A percentile compares a stretch with the other conserved stretches of the same genome.
These are phyloP conservation scores for Trifolium dubium DNA, from an alignment of 306 rosid genomes.

Conservation along the genomic window DNA sequence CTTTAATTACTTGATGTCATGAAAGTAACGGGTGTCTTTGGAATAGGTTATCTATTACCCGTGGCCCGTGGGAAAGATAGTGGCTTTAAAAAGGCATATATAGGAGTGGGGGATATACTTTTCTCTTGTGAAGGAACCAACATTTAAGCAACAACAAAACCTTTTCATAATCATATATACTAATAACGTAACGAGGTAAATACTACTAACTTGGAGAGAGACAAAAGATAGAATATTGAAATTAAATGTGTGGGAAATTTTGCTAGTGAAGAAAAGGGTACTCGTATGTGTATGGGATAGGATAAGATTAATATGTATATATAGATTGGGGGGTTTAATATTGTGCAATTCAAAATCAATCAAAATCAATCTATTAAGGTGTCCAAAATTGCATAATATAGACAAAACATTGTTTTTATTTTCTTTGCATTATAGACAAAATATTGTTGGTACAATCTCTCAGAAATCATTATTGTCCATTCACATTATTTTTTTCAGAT, in stretches of 20 bases:
- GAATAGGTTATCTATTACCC: constrained; percentile 58
- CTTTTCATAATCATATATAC: constrained; percentile 77
- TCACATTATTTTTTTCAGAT: not conserved
- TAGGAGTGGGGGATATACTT: constrained; percentile 50
- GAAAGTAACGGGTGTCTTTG: constrained; percentile 22
- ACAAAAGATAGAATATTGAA: not conserved
- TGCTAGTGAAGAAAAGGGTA: constrained; percentile 42
- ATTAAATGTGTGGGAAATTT: constrained; percentile 42
- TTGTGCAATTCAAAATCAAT: too few relatives aligned
- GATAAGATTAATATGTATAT: too few relatives aligned
- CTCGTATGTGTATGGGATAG: too few relatives aligned
- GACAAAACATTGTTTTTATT: constrained; percentile 41
- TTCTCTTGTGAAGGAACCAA: constrained; percentile 67
- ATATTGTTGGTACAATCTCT: constrained; percentile 32
- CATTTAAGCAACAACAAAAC: constrained; percentile 58
- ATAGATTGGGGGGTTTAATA: too few relatives aligned
- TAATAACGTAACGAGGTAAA: constrained; percentile 18
- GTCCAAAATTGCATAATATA: constrained; percentile 33
- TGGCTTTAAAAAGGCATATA: constrained; percentile 46
- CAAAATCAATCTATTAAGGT: constrained; percentile 41
- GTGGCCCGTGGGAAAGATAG: constrained; percentile 58
- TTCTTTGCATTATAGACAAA: not conserved
- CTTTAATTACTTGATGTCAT: not conserved
- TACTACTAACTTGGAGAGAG: constrained; percentile 36
- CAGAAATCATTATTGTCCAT: constrained; percentile 28